Evolutionary conservation across 495 filamentous ascomycete genomes (phyloP).

Genomic region (Xylaria bambusicola): DNA sequence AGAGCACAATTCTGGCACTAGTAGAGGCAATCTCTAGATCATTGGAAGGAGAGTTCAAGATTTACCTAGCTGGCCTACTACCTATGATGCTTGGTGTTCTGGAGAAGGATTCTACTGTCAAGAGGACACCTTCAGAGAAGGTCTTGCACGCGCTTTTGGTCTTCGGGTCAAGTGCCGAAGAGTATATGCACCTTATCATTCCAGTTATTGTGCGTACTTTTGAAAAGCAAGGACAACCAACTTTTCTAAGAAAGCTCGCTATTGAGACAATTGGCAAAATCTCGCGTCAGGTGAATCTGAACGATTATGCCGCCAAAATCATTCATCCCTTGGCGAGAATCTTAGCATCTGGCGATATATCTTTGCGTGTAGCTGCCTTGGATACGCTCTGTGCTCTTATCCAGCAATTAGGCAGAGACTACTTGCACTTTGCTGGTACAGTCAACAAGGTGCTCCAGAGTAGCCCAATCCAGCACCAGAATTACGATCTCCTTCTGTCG

Average conservation of each 20-base stretch:
- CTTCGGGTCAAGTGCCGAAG: constrained; percentile 93
- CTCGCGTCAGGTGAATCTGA: constrained; percentile 96
- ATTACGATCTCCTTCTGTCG: constrained; percentile 85
- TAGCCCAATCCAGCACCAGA: constrained; percentile 75
- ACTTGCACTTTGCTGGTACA: constrained; percentile 86
- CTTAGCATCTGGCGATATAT: constrained; percentile 68
- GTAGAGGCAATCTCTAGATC: constrained; percentile 93
- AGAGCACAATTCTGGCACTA: constrained; percentile 85
- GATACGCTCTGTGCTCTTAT: constrained; percentile 95
- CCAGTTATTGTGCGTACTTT: constrained; percentile 93
- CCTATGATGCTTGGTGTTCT: constrained; percentile 91
- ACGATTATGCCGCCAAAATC: constrained; percentile 92
- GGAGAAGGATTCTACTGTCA: constrained; percentile 76
- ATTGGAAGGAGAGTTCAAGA: constrained; percentile 94
- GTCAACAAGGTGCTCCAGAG: constrained; percentile 75
- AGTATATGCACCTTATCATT: constrained; percentile 99
- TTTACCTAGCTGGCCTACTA: constrained; percentile 83
- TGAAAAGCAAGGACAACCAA: constrained; percentile 77
- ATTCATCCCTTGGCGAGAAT: constrained; percentile 86
- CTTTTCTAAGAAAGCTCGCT: constrained; percentile 76
- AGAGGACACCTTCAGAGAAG: constrained; percentile 77
- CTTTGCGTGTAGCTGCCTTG: constrained; percentile 78
- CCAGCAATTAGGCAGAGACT: constrained; percentile 93
- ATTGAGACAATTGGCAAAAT: constrained; percentile 94
- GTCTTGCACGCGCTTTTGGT: constrained; percentile 94